Base-by-base conservation (phyloP, 2,329 filamentous ascomycete genomes). In the Penicillium crustosum region DNA sequence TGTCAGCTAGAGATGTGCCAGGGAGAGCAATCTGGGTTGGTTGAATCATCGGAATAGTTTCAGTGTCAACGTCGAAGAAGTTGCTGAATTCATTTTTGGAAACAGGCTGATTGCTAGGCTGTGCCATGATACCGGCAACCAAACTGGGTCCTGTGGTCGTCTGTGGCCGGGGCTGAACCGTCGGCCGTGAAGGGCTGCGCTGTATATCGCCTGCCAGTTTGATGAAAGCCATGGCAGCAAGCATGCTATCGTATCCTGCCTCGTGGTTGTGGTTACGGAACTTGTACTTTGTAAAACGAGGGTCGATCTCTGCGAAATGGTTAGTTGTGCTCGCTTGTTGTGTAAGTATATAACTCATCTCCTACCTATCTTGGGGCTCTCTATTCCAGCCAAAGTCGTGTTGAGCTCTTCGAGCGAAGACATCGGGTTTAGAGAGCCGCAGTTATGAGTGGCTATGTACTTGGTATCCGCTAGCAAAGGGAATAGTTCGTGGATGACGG, bases 401-500 rank as follows among this genome's bases (percentile, higher is more conserved):
- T 66, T 69, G 25, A 72, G 65, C 31, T 70, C 70, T 29, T 61
- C 62, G 48, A 74, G 67, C 21, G 69, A 75, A 36, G 70, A 76
- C 39, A 45, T 75, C 1, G 80, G 78, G 55, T 81, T 83, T 56
- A 83, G 68, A 70, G 70, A 82, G 72, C 61, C 81, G 59, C 79
- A 83, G 43, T 82, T 79, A 63, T 83, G 78, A 1, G 84, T 86
- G 5, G 83, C 83, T 65, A 88, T 77, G 63, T 86, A 87, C 65
- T 88, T 88, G 0, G 85, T 87, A 61, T 88, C 85, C 19, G 87
- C 75, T 17, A 88, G 75, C 5, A 78, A 65, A 0, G 85, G 85
- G 62, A 86, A 87, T 3, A 83, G 65, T 12, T 76, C 68, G 58
- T 85, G 81, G 2, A 86, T 75, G 33, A 73, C 71, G 6, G 70